Evolutionary conservation across 495 filamentous ascomycete species (phyloP).

Genomic region (Hypoxylon perforatum): DNA sequence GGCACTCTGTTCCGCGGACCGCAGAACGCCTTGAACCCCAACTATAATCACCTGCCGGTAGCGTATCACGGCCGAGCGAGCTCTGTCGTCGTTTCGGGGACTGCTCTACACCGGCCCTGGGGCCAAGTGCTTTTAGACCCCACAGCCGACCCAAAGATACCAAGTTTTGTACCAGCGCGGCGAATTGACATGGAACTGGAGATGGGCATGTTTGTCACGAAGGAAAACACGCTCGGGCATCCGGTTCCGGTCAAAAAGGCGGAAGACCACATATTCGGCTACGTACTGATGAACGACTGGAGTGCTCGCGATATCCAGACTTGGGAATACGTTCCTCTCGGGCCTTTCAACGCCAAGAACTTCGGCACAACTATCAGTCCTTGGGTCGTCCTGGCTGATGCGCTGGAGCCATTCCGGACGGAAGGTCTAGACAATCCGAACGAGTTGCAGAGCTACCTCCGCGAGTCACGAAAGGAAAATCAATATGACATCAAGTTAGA

Average conservation of each 20-base stretch:
- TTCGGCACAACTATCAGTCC: conserved; percentile 84
- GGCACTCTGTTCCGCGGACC: too few relatives aligned
- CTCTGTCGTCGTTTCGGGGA: not conserved
- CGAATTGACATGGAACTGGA: not conserved
- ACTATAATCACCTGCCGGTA: too few relatives aligned
- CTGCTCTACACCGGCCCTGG: not conserved
- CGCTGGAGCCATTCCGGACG: conserved; percentile 68
- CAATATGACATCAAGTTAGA: too few relatives aligned
- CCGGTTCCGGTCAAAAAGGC: conserved; percentile 63
- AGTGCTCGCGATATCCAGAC: conserved; percentile 72
- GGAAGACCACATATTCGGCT: conserved; percentile 70
- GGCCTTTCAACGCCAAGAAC: conserved; percentile 88
- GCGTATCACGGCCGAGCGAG: not conserved
- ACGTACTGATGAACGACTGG: conserved; percentile 78
- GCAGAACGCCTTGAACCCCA: too few relatives aligned
- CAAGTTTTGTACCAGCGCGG: not conserved
- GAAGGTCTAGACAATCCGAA: conserved; percentile 21
- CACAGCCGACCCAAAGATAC: not conserved
- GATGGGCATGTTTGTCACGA: not conserved
- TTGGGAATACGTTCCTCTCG: conserved; percentile 69
- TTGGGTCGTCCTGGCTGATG: conserved; percentile 85
- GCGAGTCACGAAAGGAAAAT: too few relatives aligned
- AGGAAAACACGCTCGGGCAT: conserved; percentile 50
- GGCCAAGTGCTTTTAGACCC: not conserved
- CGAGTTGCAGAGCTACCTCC: too few relatives aligned